phyloP scores from a whole-genome alignment of 345 rosid species.

The Camelina neglecta region DNA sequence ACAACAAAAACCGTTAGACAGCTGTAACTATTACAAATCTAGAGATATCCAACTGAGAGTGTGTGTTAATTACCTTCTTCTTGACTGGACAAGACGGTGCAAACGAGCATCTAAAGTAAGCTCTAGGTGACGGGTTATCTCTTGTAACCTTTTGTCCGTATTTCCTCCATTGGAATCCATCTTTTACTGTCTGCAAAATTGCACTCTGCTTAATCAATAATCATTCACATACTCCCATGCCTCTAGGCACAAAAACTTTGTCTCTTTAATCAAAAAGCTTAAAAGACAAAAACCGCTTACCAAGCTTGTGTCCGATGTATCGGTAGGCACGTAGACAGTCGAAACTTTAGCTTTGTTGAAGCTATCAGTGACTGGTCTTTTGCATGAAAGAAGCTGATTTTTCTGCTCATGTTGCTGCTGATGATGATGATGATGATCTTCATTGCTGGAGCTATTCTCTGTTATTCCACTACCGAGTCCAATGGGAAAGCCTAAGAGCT shows the following conservation, averaged over 20 bases:
- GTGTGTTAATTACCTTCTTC: conserved; percentile 65
- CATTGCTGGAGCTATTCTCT: conserved; percentile 64
- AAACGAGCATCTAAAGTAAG: conserved; percentile 87
- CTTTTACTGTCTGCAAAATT: conserved; percentile 65
- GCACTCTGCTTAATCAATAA: conserved; percentile 3
- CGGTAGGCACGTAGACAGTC: conserved; percentile 49
- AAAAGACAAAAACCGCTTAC: conserved; percentile 47
- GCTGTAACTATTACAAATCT: conserved; percentile 22
- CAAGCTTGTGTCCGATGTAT: conserved; percentile 64
- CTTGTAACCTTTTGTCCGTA: conserved; percentile 99
- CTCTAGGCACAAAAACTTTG: not conserved
- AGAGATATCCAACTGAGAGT: not conserved
- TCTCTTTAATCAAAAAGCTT: not conserved
- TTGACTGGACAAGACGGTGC: conserved; percentile 93
- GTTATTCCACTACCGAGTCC: conserved; percentile 39
- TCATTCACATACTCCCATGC: not conserved
- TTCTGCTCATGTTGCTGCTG: conserved; percentile 27
- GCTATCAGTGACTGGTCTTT: conserved; percentile 52
- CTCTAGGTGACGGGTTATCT: conserved; percentile 96
- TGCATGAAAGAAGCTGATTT: conserved; percentile 40
- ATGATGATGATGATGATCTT: conserved; percentile 44
- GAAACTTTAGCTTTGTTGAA: conserved; percentile 53
- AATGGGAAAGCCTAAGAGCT: conserved; percentile 43
- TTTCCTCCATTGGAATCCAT: conserved; percentile 97
- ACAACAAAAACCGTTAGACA: conserved; percentile 7